Percentiles rank a stretch among this genome's conserved stretches.
These are phyloP conservation scores for Chytridiales sp. DNA, from an alignment of 371 early-diverging fungal species.

Conservation along the genomic window DNA sequence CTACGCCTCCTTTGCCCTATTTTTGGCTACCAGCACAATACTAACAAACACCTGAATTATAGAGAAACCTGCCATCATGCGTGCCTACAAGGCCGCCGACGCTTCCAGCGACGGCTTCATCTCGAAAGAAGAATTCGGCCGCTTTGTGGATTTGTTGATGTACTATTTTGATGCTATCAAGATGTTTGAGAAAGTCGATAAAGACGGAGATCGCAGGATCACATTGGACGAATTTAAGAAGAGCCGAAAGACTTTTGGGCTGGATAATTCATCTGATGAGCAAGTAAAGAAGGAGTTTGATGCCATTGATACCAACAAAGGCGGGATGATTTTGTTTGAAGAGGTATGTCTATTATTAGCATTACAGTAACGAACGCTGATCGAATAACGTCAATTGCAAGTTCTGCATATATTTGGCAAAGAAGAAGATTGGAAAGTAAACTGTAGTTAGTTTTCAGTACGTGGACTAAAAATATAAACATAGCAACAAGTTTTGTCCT, in stretches of 20 bases:
- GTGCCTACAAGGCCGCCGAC: constrained; percentile 42
- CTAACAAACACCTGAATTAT: no score
- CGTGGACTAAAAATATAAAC: no score
- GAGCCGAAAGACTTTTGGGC: constrained; percentile 16
- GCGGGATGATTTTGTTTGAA: constrained; percentile 30
- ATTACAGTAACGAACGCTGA: no score
- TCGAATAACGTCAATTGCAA: no score
- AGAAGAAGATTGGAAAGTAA: no score
- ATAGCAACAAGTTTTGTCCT: no score
- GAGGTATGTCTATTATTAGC: no score
- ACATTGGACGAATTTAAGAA: constrained; percentile 26
- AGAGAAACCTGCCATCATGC: constrained; percentile 37
- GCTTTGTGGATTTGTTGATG: constrained; percentile 19
- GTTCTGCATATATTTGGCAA: no score
- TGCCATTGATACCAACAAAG: constrained; percentile 27
- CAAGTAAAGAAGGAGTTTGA: constrained; percentile 14
- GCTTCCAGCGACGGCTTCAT: constrained; percentile 30
- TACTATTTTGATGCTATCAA: constrained; percentile 28
- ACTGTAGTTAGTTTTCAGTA: no score
- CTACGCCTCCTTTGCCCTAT: no score
- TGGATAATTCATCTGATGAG: neutral
- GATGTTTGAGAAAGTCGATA: constrained; percentile 27
- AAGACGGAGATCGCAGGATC: constrained; percentile 28
- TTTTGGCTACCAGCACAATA: no score
- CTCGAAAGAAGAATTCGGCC: constrained; percentile 29